These are phyloP conservation scores for Fraxinus albicans DNA, from an alignment of 305 asterid genomes.

Conservation along the genomic window DNA sequence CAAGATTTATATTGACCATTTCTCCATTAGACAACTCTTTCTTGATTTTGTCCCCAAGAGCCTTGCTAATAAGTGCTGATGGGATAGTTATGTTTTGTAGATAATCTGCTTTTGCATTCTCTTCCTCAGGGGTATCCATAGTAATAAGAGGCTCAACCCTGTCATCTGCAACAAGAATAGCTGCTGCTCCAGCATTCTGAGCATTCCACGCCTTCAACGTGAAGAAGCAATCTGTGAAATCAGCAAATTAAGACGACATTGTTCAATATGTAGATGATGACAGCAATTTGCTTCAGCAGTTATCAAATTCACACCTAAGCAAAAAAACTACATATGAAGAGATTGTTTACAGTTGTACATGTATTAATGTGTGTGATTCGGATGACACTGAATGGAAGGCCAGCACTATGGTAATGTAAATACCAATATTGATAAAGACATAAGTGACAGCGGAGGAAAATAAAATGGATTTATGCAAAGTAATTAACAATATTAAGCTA, in stretches of 20 bases:
- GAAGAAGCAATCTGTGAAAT: constrained; percentile 75
- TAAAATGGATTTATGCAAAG: background rate
- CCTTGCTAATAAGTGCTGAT: constrained; percentile 73
- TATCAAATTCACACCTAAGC: background rate
- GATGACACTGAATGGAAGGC: background rate
- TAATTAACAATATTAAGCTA: background rate
- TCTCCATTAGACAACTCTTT: no score
- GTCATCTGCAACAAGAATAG: constrained; percentile 91
- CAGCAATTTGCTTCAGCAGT: background rate
- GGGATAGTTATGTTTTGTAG: constrained; percentile 79
- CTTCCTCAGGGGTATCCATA: constrained; percentile 90
- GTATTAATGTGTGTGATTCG: background rate
- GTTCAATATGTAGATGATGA: background rate
- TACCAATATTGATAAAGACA: background rate
- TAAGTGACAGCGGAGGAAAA: background rate
- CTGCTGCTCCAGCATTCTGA: constrained; percentile 84
- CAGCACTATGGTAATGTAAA: background rate
- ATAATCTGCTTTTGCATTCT: constrained; percentile 56
- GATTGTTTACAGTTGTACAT: background rate
- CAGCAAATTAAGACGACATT: constrained; percentile 20
- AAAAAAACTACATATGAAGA: background rate
- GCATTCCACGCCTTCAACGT: constrained; percentile 96
- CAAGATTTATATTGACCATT: no score
- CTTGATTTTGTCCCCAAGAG: constrained; percentile 75
- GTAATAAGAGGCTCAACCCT: constrained; percentile 81